Base-by-base conservation (phyloP, 2,329 filamentous ascomycete species). In the Lecanoromycetidae sp. region DNA sequence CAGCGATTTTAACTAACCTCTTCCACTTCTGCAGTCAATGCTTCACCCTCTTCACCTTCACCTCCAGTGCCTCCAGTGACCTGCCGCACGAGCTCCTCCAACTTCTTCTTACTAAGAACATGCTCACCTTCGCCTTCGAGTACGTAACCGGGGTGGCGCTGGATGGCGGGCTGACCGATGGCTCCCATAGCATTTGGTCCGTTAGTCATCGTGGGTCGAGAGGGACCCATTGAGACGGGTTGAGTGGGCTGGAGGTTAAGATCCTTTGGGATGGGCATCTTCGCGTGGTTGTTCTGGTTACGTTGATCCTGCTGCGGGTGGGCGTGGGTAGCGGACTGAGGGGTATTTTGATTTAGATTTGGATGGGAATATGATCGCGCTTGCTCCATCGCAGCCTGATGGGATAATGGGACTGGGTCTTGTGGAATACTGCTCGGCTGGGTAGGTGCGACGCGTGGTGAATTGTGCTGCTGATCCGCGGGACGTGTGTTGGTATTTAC, bases 91-190 rank as follows among this genome's bases (percentile, higher is more conserved):
- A 98, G 74, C 62, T 95, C 90, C 60, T 98, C 88, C 33, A 98
- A 74, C 68, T 94, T 96, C 69, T 94, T 93, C 76, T 95, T 95
- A 68, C 84, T 93, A n/a, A 98, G 71, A 1, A 98, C 84, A 35
- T 88, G 82, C 58, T 95, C 87, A 22, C 87, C 87, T 60, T 94
- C 88, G 25, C 86, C 85, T 61, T 96, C 90, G 49, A 95, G 80
- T 48, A 86, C 84, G 63, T 86, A 94, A 0, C 80, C 79, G 0
- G 87, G 86, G 36, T 86, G 78, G 60, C 87, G 88, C 46, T 80
- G 71, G 51, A 96, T 76, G 2, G 86, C 85, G 0, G 91, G 88
- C 59, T 94, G 87, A 43, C 82, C 81, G 75, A 95, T 84, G 41
- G 91, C 81, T 44, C 87, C 87, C 44, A 83, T 83, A 1, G 83